Base-by-base conservation (phyloP, 208 protist species). In the Phytomonas sp. region DNA sequence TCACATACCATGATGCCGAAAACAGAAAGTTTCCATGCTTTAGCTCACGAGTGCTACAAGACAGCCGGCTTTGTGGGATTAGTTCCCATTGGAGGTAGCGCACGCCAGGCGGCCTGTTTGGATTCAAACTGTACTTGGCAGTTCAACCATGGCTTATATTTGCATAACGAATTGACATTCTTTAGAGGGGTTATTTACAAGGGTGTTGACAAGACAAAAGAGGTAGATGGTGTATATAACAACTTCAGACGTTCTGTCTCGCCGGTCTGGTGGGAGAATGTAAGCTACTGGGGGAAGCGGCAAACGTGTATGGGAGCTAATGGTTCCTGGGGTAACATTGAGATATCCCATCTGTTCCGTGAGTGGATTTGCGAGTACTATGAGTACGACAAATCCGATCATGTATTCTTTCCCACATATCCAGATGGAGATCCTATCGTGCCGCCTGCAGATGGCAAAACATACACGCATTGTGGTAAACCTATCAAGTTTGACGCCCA, bases 321-420 rank as follows among this genome's bases (percentile, higher is more conserved):
- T 30, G 80, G 80, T 36, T 53, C 23, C 17, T 91, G 85, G 85
- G 59, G 59, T 11, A 91, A 91, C 73, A 75, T 65, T 5, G 68
- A 80, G 28, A 71, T 79, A 32, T 71, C 75, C 51, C 76, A 77
- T n/a, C 60, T 51, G 62, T 88, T 82, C 70, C 76, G 32, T 32
- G 66, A 83, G 68, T 91, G 78, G 75, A 71, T 91, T 28, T 91
- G 85, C 63, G 83, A 84, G 67, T 78, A 70, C 62, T 91, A 91
- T 76, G 73, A 80, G 56, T 88, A 81, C 72, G 68, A 81, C 5
- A n/a, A 59, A 31, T 75, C 68, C 9, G 85, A 91, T 71, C 43
- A 62, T 29, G 40, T 71, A 46, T 71, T 83, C 74, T 84, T 83
- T 65, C 77, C 83, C 15, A 88, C 83, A 40, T 88, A 75, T 70